phyloP scores from a whole-genome alignment of 2,329 filamentous ascomycete species.

The Fusarium tjaetaba region DNA sequence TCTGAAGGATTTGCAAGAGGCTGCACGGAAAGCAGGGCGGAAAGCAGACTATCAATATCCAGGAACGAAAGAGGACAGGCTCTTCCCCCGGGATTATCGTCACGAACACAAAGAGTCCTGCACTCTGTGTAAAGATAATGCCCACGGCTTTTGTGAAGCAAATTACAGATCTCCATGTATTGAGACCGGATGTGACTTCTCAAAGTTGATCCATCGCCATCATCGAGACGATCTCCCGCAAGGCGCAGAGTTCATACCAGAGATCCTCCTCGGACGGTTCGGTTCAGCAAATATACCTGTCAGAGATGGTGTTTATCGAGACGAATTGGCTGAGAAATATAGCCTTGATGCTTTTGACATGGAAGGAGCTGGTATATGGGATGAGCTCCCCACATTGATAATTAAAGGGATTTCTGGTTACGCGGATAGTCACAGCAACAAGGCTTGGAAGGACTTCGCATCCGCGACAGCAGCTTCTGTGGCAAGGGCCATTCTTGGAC shows the following conservation, averaged over 20 bases:
- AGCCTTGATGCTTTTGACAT: slow-evolving; percentile 44
- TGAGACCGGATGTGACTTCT: background rate
- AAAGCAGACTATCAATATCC: background rate
- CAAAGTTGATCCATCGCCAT: background rate
- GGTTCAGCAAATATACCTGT: slow-evolving; percentile 52
- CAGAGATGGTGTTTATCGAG: slow-evolving; percentile 48
- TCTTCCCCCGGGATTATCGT: background rate
- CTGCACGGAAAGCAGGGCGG: background rate
- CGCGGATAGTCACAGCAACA: slow-evolving; percentile 3
- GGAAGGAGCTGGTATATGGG: slow-evolving; percentile 48
- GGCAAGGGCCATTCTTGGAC: background rate
- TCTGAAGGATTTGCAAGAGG: background rate
- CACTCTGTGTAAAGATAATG: background rate
- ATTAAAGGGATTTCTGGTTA: slow-evolving; percentile 42
- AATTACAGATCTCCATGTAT: background rate
- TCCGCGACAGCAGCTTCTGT: slow-evolving; percentile 1
- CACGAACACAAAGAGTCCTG: background rate
- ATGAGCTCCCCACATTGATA: slow-evolving; percentile 48
- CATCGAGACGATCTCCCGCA: rapidly evolving
- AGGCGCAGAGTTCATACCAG: background rate
- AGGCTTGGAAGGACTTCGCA: slow-evolving; percentile 2
- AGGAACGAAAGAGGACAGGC: background rate
- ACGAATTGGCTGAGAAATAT: slow-evolving; percentile 39
- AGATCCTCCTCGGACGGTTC: slow-evolving; percentile 20
- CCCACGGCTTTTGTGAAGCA: background rate